A percentile compares a stretch with the other conserved stretches of the same genome.
phyloP scores from a whole-genome alignment of 1,139 yeast genomes.

The Candida glucosophila region DNA sequence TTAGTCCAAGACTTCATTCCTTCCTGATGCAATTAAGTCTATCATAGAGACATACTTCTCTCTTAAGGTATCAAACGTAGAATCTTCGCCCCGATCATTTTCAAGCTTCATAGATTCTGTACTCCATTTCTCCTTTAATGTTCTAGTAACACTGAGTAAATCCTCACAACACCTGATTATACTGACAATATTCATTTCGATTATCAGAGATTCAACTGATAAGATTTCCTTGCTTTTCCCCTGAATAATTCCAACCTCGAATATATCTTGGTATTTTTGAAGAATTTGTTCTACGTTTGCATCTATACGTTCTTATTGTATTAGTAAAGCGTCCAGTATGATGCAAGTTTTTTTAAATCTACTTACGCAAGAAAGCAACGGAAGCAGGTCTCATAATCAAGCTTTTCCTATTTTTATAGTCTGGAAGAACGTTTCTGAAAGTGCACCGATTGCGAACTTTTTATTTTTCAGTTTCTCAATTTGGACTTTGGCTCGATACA shows the following conservation, averaged over 20 bases:
- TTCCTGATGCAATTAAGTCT: no score
- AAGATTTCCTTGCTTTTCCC: slow-evolving; percentile 44
- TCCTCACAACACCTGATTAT: slow-evolving; percentile 49
- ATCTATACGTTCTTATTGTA: slow-evolving; percentile 28
- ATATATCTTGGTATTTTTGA: slow-evolving; percentile 35
- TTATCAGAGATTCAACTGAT: slow-evolving; percentile 47
- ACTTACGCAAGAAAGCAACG: slow-evolving; percentile 36
- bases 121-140: slow-evolving; percentile 49
- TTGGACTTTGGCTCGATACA: no score
- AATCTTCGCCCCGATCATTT: slow-evolving; percentile 9
- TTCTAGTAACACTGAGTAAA: slow-evolving; percentile 38
- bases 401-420: no score
- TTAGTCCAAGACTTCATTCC: slow-evolving; percentile 11
- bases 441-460: no score
- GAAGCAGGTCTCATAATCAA: slow-evolving; percentile 36
- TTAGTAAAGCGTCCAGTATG: slow-evolving; percentile 12
- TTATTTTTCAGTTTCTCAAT: no score
- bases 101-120: slow-evolving; percentile 41
- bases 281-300: slow-evolving; percentile 33
- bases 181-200: slow-evolving; percentile 44
- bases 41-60: slow-evolving; percentile 34
- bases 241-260: slow-evolving; percentile 32
- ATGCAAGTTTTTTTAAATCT: no score
- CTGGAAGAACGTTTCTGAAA: no score
- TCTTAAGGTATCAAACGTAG: slow-evolving; percentile 21